Conservation (phyloP, 352 stramenopile species). For the Phytophthora meadii region DNA sequence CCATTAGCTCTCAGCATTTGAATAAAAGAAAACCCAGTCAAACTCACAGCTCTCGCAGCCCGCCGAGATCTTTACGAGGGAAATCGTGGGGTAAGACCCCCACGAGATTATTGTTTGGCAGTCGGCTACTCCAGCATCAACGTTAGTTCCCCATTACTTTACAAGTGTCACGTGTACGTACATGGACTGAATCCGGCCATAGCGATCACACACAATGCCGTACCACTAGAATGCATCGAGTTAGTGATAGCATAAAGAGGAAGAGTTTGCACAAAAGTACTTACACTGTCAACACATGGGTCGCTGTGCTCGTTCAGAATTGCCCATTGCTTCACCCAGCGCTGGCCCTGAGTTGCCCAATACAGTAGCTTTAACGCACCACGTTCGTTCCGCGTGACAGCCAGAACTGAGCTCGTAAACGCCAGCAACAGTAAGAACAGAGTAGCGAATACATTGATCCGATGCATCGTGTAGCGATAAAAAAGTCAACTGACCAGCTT, state of each 20-base stretch:
- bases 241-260: no score
- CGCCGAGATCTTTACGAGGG: constrained; percentile 49
- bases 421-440: constrained; percentile 10
- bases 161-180: constrained; percentile 13
- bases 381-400: constrained; percentile 49
- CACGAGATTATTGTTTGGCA: constrained; percentile 71
- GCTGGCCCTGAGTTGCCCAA: constrained; percentile 64
- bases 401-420: not conserved
- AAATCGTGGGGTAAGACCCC: constrained; percentile 57
- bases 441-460: not conserved
- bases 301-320: constrained; percentile 75
- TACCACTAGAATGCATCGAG: constrained; percentile 52
- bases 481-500: constrained; percentile 6
- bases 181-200: constrained; percentile 64
- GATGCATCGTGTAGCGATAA: constrained; percentile 9
- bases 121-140: constrained; percentile 33
- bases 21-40: no score
- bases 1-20: not conserved
- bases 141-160: not conserved
- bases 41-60: constrained; percentile 64
- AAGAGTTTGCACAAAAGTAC: not conserved
- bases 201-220: constrained; percentile 63
- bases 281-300: constrained; percentile 59
- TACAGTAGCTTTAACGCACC: constrained; percentile 74
- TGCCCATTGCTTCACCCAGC: constrained; percentile 61